Percentiles rank a stretch among this genome's conserved stretches.
phyloP scores from a whole-genome alignment of 2,329 filamentous ascomycete species.

The Aspergillus alliaceus region DNA sequence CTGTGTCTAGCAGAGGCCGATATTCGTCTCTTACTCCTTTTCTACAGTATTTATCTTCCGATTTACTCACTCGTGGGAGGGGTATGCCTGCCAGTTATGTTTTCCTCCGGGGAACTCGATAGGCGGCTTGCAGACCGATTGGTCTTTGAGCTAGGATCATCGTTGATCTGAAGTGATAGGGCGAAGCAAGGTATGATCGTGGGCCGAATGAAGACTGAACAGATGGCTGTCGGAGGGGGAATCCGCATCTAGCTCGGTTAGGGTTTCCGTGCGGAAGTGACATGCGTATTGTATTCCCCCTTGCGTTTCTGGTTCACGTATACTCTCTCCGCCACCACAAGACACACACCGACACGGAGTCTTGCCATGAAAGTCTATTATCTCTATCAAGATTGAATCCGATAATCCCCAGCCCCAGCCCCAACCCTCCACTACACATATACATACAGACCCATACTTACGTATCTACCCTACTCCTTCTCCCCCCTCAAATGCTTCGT shows the following conservation, averaged over 20 bases:
- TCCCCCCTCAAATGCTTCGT: slow-evolving; percentile 27
- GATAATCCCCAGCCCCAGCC: background rate
- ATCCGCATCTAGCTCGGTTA: slow-evolving; percentile 6
- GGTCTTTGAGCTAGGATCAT: background rate
- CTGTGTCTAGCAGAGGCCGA: background rate
- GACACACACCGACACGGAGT: background rate
- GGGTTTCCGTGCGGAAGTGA: slow-evolving; percentile 3
- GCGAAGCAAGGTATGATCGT: background rate
- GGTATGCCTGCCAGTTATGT: background rate
- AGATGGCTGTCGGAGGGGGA: slow-evolving; percentile 2
- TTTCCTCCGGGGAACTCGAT: background rate
- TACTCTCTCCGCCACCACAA: too few species aligned
- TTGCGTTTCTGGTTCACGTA: background rate
- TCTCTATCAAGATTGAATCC: too few species aligned
- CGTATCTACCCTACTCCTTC: slow-evolving; percentile 7
- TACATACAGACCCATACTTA: background rate
- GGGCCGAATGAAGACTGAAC: background rate
- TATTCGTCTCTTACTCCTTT: background rate
- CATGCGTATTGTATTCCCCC: background rate
- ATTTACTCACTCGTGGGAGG: background rate
- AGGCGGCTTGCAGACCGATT: slow-evolving; percentile 8
- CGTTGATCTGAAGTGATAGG: background rate
- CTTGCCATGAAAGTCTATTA: too few species aligned
- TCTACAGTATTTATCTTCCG: slow-evolving; percentile 2
- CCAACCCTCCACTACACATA: background rate